Conservation (phyloP, 805 yeast genomes). For the Sugiyamaella marilandica region DNA sequence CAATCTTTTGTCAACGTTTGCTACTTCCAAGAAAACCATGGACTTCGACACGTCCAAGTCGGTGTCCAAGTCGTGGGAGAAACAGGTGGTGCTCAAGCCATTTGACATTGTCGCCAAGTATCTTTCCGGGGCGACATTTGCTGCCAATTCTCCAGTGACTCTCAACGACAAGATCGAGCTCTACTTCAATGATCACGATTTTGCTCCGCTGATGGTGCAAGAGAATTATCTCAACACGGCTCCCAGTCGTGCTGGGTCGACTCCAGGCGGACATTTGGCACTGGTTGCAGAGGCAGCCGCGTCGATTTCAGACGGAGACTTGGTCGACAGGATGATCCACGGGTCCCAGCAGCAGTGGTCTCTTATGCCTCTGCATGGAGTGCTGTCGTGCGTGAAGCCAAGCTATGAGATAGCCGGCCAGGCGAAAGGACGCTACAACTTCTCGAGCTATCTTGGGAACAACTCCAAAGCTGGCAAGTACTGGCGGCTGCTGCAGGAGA, state of each 20-base stretch:
- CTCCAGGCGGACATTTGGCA: slow-evolving; percentile 46
- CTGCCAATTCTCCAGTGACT: slow-evolving; percentile 47
- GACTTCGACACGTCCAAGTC: slow-evolving; percentile 58
- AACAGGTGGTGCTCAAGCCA: slow-evolving; percentile 84
- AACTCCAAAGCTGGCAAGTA: slow-evolving; percentile 79
- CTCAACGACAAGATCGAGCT: slow-evolving; percentile 80
- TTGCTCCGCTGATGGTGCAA: slow-evolving; percentile 92
- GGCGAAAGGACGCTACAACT: slow-evolving; percentile 62
- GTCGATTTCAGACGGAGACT: slow-evolving; percentile 77
- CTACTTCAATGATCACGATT: slow-evolving; percentile 91
- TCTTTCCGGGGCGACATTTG: slow-evolving; percentile 56
- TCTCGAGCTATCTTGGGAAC: slow-evolving; percentile 86
- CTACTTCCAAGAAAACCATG: slow-evolving; percentile 63
- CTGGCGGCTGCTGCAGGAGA: slow-evolving; percentile 72
- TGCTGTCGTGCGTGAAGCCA: slow-evolving; percentile 80
- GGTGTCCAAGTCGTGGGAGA: slow-evolving; percentile 72
- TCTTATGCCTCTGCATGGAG: slow-evolving; percentile 83
- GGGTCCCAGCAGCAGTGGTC: slow-evolving; percentile 94
- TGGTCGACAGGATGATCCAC: slow-evolving; percentile 75
- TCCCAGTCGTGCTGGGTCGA: slow-evolving; percentile 36
- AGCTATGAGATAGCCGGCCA: slow-evolving; percentile 69
- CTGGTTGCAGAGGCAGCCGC: slow-evolving; percentile 77
- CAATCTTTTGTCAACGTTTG: slow-evolving; percentile 78
- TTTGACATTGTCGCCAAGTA: slow-evolving; percentile 79
- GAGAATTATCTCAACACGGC: slow-evolving; percentile 76